These are phyloP conservation scores for Antrodiella citrinella DNA, from an alignment of 768 basidiomycete species.

Conservation along the genomic window DNA sequence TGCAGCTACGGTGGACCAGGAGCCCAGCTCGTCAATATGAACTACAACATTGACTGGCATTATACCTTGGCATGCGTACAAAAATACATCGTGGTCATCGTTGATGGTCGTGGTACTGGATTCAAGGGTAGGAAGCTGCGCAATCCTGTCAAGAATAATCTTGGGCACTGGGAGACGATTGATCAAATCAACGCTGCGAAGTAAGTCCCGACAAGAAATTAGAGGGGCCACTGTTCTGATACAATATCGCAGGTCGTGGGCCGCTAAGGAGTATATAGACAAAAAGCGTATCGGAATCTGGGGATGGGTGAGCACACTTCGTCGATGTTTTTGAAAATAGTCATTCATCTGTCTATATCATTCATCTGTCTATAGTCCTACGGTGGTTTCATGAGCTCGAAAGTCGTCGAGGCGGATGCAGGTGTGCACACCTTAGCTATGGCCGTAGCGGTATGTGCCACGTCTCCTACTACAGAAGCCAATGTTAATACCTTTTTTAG, in stretches of 20 bases:
- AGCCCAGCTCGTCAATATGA: slow-evolving; percentile 68
- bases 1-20: slow-evolving; percentile 86
- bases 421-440: slow-evolving; percentile 88
- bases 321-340: not conserved
- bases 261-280: slow-evolving; percentile 83
- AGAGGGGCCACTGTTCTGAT: not conserved
- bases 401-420: slow-evolving; percentile 85
- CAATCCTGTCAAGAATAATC: slow-evolving; percentile 81
- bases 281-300: slow-evolving; percentile 85
- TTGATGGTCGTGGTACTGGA: slow-evolving; percentile 94
- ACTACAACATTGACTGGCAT: slow-evolving; percentile 75
- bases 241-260: slow-evolving; percentile 55
- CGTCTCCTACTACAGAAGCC: too few species aligned
- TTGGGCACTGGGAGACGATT: slow-evolving; percentile 82
- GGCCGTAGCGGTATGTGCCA: slow-evolving; percentile 74
- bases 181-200: slow-evolving; percentile 89
- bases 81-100: slow-evolving; percentile 78
- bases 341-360: slow-evolving; percentile 2
- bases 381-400: slow-evolving; percentile 93
- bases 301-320: slow-evolving; percentile 76
- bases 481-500: too few species aligned
- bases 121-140: slow-evolving; percentile 79
- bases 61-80: slow-evolving; percentile 75
- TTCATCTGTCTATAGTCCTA: slow-evolving; percentile 55
- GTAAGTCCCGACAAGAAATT: slow-evolving; percentile 31